Percentiles rank a stretch among this genome's conserved stretches.
Evolutionary conservation across 139 green algal genomes (phyloP).

Genomic region (Coelastrella sp.): DNA sequence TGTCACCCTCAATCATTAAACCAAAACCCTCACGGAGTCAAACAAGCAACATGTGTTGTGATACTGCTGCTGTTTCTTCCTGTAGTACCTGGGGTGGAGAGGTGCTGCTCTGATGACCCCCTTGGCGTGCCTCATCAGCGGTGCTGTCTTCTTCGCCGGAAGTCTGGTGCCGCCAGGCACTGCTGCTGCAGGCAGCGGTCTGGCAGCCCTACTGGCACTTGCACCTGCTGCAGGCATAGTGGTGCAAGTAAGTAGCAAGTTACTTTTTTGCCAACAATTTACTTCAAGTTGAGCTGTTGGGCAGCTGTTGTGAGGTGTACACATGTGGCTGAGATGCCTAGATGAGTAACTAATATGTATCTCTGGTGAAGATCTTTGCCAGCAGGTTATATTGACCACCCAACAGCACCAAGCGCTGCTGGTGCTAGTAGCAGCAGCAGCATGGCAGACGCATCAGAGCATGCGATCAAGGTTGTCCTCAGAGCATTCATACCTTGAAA

Average conservation of each 20-base stretch:
- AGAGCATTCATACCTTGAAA: too few relatives aligned
- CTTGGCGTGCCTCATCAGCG: conserved; percentile 68
- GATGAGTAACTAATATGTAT: too few relatives aligned
- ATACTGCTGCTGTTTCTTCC: not conserved
- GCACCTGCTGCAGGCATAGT: conserved; percentile 34
- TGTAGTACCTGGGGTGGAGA: conserved; percentile 60
- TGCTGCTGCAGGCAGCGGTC: not conserved
- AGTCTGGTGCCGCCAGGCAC: not conserved
- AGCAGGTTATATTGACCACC: too few relatives aligned
- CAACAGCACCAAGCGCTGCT: too few relatives aligned
- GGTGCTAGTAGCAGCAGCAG: too few relatives aligned
- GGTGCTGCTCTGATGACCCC: conserved; percentile 73
- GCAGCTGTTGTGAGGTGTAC: not conserved
- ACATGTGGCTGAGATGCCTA: not conserved
- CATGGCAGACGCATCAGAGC: too few relatives aligned
- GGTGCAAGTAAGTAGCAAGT: conserved; percentile 12
- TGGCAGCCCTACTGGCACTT: conserved; percentile 27
- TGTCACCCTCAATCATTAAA: too few relatives aligned
- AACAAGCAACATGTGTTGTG: not conserved
- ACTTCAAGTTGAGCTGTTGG: too few relatives aligned
- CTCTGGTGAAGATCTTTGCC: too few relatives aligned
- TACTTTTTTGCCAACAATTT: too few relatives aligned
- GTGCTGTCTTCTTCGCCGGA: conserved; percentile 73
- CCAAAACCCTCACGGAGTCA: too few relatives aligned
- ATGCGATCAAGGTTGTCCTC: too few relatives aligned